A percentile compares a stretch with the other conserved stretches of the same genome.
Evolutionary conservation across 495 filamentous ascomycete species (phyloP).

Genomic region (Talaromyces adpressus): DNA sequence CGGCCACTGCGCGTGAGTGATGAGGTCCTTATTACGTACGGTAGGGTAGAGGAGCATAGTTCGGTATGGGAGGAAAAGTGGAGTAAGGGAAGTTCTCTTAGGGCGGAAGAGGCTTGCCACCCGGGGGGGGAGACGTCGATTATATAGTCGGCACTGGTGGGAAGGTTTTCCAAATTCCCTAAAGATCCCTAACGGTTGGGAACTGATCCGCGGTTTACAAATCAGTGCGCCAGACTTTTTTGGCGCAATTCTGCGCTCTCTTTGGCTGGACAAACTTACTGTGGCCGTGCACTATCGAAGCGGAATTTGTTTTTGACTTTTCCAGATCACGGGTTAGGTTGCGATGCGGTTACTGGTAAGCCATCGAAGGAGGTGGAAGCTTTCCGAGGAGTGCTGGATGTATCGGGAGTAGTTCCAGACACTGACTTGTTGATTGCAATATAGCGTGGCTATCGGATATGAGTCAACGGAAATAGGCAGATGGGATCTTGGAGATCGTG

Average conservation of each 20-base stretch:
- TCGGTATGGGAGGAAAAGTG: conserved; percentile 19
- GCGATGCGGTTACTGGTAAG: neutral
- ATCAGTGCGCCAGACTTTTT: neutral
- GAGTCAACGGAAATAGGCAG: neutral
- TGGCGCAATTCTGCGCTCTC: neutral
- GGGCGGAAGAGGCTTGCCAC: conserved; percentile 9
- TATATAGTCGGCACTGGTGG: conserved; percentile 10
- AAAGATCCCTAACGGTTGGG: neutral
- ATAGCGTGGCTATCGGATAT: neutral
- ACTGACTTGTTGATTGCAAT: neutral
- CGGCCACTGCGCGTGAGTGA: conserved; percentile 30
- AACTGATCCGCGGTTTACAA: conserved; percentile 2
- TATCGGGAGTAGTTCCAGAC: neutral
- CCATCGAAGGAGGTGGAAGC: conserved; percentile 8
- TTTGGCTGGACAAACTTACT: conserved; percentile 6
- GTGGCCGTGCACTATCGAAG: conserved; percentile 9
- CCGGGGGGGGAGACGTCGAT: neutral
- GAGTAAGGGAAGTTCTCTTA: neutral
- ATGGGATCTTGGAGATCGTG: no score
- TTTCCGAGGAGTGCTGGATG: conserved; percentile 1
- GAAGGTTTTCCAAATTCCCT: conserved; percentile 6
- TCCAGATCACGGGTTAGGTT: neutral
- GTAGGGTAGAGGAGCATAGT: conserved; percentile 39
- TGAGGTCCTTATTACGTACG: conserved; percentile 38
- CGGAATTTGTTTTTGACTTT: conserved; percentile 3